Base-by-base conservation (phyloP, 208 protist species). In the Leishmania mexicana region DNA sequence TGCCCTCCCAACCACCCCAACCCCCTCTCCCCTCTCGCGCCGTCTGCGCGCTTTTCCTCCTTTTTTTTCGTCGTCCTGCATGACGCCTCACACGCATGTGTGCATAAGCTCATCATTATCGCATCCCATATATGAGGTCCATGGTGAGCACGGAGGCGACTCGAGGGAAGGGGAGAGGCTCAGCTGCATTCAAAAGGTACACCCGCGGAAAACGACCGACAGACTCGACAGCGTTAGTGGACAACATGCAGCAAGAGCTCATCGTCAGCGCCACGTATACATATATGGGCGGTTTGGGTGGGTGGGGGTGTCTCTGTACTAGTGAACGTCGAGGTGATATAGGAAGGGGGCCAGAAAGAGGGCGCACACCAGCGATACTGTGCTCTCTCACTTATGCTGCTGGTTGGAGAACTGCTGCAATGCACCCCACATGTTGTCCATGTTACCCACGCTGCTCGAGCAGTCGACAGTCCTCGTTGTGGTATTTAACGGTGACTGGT, bases 401-500 rank as follows among this genome's bases (percentile, higher is more conserved):
- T 93, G 85, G 60, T 74, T 83, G 1, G 83, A 54, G 57, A 90
- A 90, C 42, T 83, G 82, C 70, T 89, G 53, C 60, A 90, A 47
- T 13, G 87, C 81, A 19, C 75, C 87, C 89, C 89, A 92, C 87
- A 90, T 89, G 78, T 86, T 82, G n/a, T 80, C 84, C 42, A 68
- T 28, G 75, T 54, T 53, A n/a, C 57, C 75, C 42, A 15, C 31
- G 53, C 45, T 49, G 60, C 21, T 60, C 8, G 19, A 28, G 49
- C 42, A 76, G 58, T 35, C 42, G 58, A 38, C 57, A 75, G 71
- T 53, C 83, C 62, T 78, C 75, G 73, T 76, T 40, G 54, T 77
- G 53, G 68, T 38, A 68, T 70, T 51, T 62, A 3, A 19, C 51
- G 38, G 64, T 24, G 74, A 58, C 78, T 80, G 81, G 13, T 68